Conservation (phyloP, 768 basidiomycete genomes). For the Boletus eberwhitei region DNA sequence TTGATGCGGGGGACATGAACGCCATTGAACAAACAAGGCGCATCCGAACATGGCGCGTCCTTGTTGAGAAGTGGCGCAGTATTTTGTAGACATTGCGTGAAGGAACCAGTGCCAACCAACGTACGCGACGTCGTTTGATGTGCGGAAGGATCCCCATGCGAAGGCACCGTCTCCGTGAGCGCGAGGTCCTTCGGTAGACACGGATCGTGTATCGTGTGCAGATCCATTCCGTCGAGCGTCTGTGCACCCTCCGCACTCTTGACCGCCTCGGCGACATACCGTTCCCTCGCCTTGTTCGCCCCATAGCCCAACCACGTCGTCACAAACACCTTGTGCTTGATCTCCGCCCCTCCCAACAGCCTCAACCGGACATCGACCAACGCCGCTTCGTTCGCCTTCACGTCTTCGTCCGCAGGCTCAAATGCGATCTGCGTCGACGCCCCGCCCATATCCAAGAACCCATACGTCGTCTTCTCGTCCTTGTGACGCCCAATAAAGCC, state of each 20-base stretch:
- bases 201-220: conserved; percentile 68
- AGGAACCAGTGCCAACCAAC: conserved; percentile 85
- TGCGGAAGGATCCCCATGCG: conserved; percentile 34
- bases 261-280: conserved; percentile 76
- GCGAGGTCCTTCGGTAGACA: conserved; percentile 81
- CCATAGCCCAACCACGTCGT: conserved; percentile 99
- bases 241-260: conserved; percentile 47
- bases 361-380: conserved; percentile 80
- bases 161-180: conserved; percentile 55
- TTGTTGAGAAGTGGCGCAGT: conserved; percentile 84
- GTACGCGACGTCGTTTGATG: conserved; percentile 54
- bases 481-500: conserved; percentile 60
- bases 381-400: conserved; percentile 45
- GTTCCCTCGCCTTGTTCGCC: conserved; percentile 93
- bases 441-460: conserved; percentile 99
- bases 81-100: conserved; percentile 73
- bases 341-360: conserved; percentile 79
- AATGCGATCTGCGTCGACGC: conserved; percentile 99
- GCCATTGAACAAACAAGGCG: conserved; percentile 91
- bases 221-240: conserved; percentile 13
- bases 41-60: conserved; percentile 72
- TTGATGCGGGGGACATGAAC: conserved; percentile 92
- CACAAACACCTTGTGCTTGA: conserved; percentile 91
- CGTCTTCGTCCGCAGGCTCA: conserved; percentile 68
- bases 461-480: conserved; percentile 78